Evolutionary conservation across 169 alveolate genomes (phyloP), one percentile per base, ranked within the genome.

Genomic region (Plasmodium inui): DNA sequence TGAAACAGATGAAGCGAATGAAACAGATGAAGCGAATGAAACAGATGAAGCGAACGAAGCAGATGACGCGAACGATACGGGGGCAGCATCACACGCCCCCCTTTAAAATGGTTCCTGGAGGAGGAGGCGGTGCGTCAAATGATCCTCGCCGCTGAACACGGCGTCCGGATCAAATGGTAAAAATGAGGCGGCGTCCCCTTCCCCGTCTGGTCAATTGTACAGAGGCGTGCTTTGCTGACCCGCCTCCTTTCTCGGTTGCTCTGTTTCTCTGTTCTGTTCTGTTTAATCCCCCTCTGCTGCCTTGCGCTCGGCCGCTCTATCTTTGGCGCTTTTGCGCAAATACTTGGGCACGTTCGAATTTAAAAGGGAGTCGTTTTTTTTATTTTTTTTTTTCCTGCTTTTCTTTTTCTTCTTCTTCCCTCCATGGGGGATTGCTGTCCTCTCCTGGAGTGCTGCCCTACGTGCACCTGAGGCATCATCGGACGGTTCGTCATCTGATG

Each of bases 281-380:
- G 17, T 0, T 19, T 19, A 8, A 32, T 19, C 14, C 19, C 71
- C 72, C 71, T 7, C 57, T 34, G 41, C 84, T n/a, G 30, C 67
- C 39, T 0, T 37, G 3, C 34, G 55, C 39, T 81, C 76, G 14
- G 53, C 67, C 28, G 67, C 30, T 41, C 34, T 39, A 53, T 82
- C 79, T 32, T 55, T 50, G n/a, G 44, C 19, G 39, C 90, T 82
- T 55, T 82, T 82, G 10, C 90, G 39, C 90, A 82, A 50, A 82
- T 82, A 30, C 39, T 82, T 53, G 19, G 76, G 90, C 14, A 82
- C 79, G 44, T 82, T 53, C 17, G 90, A 50, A n/a, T 41, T n/a
- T 79, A 79, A 41, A 28, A 79, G 3, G 30, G 76, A 57, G 12
- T 82, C 53, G 19, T 28, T 81, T 50, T 73, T 37, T 17, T 37